Conservation (phyloP, 352 stramenopile genomes). For the Pythium diclinum region DNA sequence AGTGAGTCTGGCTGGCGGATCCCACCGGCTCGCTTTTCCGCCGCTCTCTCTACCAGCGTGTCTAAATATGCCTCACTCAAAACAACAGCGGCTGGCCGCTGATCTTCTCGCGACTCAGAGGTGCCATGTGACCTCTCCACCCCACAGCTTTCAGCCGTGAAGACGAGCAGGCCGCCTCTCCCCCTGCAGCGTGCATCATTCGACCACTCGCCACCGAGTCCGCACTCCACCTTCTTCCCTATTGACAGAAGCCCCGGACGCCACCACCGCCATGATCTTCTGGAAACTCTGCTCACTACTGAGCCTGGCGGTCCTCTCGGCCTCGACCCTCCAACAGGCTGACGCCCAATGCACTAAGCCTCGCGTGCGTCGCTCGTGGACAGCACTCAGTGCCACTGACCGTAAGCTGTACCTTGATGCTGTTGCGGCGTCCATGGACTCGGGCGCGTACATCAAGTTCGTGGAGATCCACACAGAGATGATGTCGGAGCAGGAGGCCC, state of each 20-base stretch:
- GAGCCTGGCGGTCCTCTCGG: neutral
- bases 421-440: slow-evolving; percentile 30
- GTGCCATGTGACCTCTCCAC: neutral
- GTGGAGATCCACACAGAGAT: slow-evolving; percentile 33
- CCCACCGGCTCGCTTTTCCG: neutral
- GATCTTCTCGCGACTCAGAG: neutral
- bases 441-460: slow-evolving; percentile 30
- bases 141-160: neutral
- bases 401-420: slow-evolving; percentile 32
- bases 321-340: neutral
- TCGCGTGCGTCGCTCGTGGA: slow-evolving; percentile 36
- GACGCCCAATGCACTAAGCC: neutral
- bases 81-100: neutral
- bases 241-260: neutral
- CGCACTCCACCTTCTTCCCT: neutral
- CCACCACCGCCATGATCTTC: neutral
- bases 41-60: slow-evolving; percentile 1
- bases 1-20: neutral
- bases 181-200: neutral
- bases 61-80: neutral
- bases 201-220: neutral
- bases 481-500: slow-evolving; percentile 28
- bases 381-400: slow-evolving; percentile 19
- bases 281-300: slow-evolving; percentile 4
- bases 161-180: neutral